Conservation (phyloP, 768 basidiomycete genomes). For the Pisolithus microcarpus region DNA sequence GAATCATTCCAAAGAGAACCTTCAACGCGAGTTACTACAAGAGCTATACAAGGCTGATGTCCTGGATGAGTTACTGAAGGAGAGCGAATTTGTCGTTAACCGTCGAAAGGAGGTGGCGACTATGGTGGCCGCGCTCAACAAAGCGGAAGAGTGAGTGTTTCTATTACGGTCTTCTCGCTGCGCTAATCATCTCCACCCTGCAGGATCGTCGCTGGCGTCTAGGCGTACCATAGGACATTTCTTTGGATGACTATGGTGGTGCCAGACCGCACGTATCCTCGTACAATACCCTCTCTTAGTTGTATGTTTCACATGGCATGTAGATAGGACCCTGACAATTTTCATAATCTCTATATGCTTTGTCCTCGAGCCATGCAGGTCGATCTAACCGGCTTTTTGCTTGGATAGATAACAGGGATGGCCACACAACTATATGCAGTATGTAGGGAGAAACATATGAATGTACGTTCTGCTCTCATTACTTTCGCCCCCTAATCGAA, state of each 20-base stretch:
- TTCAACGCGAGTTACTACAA: constrained; percentile 90
- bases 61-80: constrained; percentile 90
- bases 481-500: constrained; percentile 1
- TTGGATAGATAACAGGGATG: neutral
- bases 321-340: constrained; percentile 10
- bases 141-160: constrained; percentile 91
- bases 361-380: neutral
- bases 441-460: constrained; percentile 9
- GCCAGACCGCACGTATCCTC: constrained; percentile 3
- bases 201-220: constrained; percentile 63
- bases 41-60: constrained; percentile 97
- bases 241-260: neutral
- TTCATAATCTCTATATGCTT: neutral
- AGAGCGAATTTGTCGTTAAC: constrained; percentile 82
- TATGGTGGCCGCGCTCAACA: constrained; percentile 92
- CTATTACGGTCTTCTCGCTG: neutral
- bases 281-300: constrained; percentile 25
- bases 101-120: constrained; percentile 90
- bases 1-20: constrained; percentile 85
- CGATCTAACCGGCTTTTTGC: neutral
- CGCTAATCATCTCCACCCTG: constrained; percentile 6
- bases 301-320: constrained; percentile 15
- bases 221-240: constrained; percentile 10
- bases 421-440: neutral
- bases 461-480: constrained; percentile 18